Base-by-base conservation (phyloP, 805 yeast species). In the Lachancea sp. region DNA sequence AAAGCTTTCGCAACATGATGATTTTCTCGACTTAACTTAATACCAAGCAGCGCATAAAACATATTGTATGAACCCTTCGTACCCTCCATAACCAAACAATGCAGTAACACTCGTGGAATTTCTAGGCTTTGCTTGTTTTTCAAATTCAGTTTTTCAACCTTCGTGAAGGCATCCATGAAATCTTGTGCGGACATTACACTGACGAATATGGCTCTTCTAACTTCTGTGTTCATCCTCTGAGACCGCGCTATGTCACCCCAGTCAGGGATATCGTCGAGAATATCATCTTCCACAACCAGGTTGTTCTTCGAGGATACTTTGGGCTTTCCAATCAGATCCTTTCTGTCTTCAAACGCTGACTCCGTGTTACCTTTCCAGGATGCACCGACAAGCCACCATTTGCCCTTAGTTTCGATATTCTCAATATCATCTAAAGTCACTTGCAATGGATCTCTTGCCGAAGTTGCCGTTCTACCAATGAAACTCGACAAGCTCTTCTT, bases 361-460 rank as follows among this genome's bases (percentile, higher is more conserved):
- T 51, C 58, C 32, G 63, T 69, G 41, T 68, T 65, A 2, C 96
- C 96, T 54, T 78, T 85, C 96, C 97, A 92, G 0, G 98, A 96
- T 1, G 97, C 85, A 36, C 99, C 99, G 22, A 92, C 90, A 23
- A 92, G 69, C 99, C 99, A 92, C 99, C 99, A 92, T 63, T 90
- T 92, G 42, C 99, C 99, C 48, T 78, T 77, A 1, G 81, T 75
- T 11, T 81, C 84, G 18, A 86, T 72, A 45, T 75, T 77, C 36
- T 75, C 77, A 42, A 92, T 87, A 64, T 92, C 99, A 34, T 77
- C 80, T 16, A 90, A 66, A 2, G 85, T 67, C 0, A 92, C 97
- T 49, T 84, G 87, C 19, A 92, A 70, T 2, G 98, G 84, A 40
- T 92, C 97, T 12, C 42, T 36, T 8, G 52, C 43, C 5, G 51